Conservation (phyloP, 2,329 filamentous ascomycete genomes). For the Ophiocordyceps camponoti-rufipedis region DNA sequence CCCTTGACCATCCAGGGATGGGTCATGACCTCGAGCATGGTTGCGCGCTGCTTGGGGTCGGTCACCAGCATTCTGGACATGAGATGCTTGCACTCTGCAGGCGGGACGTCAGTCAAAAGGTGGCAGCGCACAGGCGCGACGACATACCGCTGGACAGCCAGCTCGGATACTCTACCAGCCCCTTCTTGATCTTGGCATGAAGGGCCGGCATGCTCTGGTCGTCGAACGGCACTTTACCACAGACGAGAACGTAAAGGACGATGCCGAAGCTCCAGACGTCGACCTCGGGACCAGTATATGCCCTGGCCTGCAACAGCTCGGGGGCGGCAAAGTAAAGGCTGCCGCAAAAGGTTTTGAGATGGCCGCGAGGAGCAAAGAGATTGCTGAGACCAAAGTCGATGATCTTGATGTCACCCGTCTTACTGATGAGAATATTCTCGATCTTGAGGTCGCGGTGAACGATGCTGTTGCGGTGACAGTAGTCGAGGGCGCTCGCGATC, state of each 20-base stretch:
- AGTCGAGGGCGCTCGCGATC: conserved; percentile 90
- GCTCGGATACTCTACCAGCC: conserved; percentile 82
- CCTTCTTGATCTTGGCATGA: conserved; percentile 98
- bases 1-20: conserved; percentile 96
- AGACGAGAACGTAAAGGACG: conserved; percentile 90
- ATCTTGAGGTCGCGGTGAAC: conserved; percentile 97
- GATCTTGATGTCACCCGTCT: conserved; percentile 97
- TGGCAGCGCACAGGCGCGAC: conserved; percentile 4
- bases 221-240: conserved; percentile 95
- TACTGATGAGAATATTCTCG: conserved; percentile 97
- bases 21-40: conserved; percentile 76
- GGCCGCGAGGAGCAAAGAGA: conserved; percentile 67
- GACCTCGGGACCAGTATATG: conserved; percentile 91
- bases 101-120: conserved; percentile 13
- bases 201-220: conserved; percentile 98
- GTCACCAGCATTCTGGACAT: conserved; percentile 93
- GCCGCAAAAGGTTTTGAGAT: conserved; percentile 92
- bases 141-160: conserved; percentile 69
- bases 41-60: conserved; percentile 73
- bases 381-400: conserved; percentile 98
- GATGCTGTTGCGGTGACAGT: conserved; percentile 95
- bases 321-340: conserved; percentile 96
- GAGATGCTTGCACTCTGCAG: conserved; percentile 73
- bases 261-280: conserved; percentile 99
- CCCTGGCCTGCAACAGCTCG: conserved; percentile 79